Percentiles rank a stretch among this genome's conserved stretches.
phyloP scores from a whole-genome alignment of 805 yeast genomes.

The Myxozyma neotropica region DNA sequence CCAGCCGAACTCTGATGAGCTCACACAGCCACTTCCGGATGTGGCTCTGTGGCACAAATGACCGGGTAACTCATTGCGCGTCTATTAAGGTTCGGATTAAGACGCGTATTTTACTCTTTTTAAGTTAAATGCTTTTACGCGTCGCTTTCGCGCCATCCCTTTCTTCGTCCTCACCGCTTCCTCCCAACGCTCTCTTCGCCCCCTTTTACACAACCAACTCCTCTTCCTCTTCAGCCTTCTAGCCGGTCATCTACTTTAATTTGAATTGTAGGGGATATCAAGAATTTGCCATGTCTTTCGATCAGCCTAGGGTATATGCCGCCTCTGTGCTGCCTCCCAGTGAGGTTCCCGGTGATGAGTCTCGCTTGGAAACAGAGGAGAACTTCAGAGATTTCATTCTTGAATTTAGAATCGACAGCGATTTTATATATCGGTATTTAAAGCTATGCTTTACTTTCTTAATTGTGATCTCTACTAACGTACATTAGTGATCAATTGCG shows the following conservation, averaged over 20 bases:
- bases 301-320: slow-evolving; percentile 44
- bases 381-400: slow-evolving; percentile 74
- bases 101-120: neutral
- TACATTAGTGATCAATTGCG: slow-evolving; percentile 74
- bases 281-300: slow-evolving; percentile 43
- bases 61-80: slow-evolving; percentile 5
- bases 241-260: no score
- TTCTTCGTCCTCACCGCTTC: neutral
- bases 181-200: neutral
- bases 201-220: neutral
- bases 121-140: neutral
- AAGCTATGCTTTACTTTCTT: no score
- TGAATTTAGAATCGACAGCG: slow-evolving; percentile 81
- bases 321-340: slow-evolving; percentile 31
- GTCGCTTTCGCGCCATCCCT: slow-evolving; percentile 16
- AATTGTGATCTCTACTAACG: neutral
- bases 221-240: neutral
- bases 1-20: neutral
- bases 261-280: neutral
- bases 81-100: neutral
- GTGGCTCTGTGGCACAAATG: neutral
- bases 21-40: neutral
- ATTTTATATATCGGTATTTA: slow-evolving; percentile 63
- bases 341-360: slow-evolving; percentile 62
- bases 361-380: slow-evolving; percentile 41